phyloP scores from a whole-genome alignment of 1,284 basidiomycete species.

The Neonothopanus nambi region DNA sequence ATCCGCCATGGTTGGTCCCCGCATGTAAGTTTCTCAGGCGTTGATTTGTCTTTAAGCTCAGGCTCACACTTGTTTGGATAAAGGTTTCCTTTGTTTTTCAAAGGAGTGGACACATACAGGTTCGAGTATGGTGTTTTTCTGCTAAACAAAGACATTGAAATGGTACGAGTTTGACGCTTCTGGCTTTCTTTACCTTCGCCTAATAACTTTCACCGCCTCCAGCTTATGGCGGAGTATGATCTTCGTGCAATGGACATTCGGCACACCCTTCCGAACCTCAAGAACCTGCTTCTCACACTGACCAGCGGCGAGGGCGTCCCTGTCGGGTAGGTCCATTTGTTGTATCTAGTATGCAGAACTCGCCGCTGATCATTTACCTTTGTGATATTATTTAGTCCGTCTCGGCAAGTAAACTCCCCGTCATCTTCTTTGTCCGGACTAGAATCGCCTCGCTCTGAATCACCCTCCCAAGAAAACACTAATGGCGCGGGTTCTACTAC shows the following conservation, averaged over 20 bases:
- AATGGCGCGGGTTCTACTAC: conserved; percentile 32
- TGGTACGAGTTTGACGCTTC: conserved; percentile 51
- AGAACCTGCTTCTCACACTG: conserved; percentile 88
- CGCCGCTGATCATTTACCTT: background rate
- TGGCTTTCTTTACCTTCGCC: conserved; percentile 19
- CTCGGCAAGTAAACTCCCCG: conserved; percentile 11
- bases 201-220: conserved; percentile 16
- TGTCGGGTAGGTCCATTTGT: conserved; percentile 41
- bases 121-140: conserved; percentile 98
- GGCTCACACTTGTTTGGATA: conserved; percentile 11
- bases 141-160: conserved; percentile 96
- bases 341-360: background rate
- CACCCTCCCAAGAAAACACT: conserved; percentile 20
- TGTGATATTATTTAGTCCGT: conserved; percentile 1
- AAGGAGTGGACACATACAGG: conserved; percentile 92
- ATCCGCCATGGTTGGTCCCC: conserved; percentile 89
- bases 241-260: conserved; percentile 89
- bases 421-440: conserved; percentile 19
- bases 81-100: conserved; percentile 93
- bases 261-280: conserved; percentile 95
- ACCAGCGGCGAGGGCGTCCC: conserved; percentile 61
- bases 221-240: conserved; percentile 91
- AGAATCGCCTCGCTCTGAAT: conserved; percentile 25
- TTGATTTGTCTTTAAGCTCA: too few species aligned
- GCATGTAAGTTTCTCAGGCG: conserved; percentile 64